phyloP scores from a whole-genome alignment of 2,329 filamentous ascomycete genomes.

The Phialocephala subalpina region DNA sequence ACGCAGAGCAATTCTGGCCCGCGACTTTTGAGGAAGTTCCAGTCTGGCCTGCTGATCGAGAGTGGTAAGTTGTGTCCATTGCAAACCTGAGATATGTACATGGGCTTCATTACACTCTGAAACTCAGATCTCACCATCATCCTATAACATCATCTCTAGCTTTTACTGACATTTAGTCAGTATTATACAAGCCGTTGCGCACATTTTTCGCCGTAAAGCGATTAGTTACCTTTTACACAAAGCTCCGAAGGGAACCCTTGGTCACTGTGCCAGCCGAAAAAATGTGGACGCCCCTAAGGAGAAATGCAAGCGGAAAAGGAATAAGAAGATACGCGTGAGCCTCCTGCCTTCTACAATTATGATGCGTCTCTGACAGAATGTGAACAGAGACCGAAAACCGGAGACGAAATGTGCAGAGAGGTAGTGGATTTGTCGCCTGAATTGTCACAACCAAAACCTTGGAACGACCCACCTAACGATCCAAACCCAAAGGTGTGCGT shows the following conservation, averaged over 20 bases:
- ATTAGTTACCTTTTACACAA: neutral
- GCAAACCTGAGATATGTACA: neutral
- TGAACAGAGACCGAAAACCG: neutral
- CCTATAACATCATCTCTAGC: too few relatives aligned
- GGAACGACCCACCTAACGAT: conserved; percentile 10
- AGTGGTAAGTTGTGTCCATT: conserved; percentile 10
- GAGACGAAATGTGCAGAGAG: neutral
- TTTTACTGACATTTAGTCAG: conserved; percentile 1
- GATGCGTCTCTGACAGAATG: neutral
- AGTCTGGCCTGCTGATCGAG: conserved; percentile 6
- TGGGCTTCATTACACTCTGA: too few relatives aligned
- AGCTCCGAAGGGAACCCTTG: neutral
- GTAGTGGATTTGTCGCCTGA: neutral
- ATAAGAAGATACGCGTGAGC: neutral
- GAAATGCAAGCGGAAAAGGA: neutral
- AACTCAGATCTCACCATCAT: too few relatives aligned
- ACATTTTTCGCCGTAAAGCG: conserved; percentile 10
- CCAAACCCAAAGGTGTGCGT: conserved; percentile 10
- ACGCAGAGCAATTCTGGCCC: conserved; percentile 5
- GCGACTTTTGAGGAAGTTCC: neutral
- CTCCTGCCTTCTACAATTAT: neutral
- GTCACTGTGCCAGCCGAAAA: neutral
- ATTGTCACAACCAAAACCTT: conserved; percentile 8
- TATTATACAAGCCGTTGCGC: conserved; percentile 1
- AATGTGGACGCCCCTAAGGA: neutral